Evolutionary conservation across 2,329 filamentous ascomycete species (phyloP), one percentile per base, ranked within the genome.

Genomic region (Phaeosphaeria sp.): DNA sequence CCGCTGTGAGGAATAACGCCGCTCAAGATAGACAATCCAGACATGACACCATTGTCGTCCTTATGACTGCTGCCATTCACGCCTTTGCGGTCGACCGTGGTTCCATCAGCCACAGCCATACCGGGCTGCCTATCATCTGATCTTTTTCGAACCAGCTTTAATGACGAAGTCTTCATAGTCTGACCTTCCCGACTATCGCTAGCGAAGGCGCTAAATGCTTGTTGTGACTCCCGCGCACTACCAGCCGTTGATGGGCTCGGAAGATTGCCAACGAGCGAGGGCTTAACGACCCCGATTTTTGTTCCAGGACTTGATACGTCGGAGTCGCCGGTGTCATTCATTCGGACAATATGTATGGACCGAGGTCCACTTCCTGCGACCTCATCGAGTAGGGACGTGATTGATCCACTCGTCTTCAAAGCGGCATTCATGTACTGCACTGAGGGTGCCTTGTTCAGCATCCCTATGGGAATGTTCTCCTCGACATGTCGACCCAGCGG

Each of bases 351-450:
- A 1, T 64, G 53, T 1, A 67, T 36, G 0, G 65, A 42, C 1
- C 63, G 61, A 7, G 66, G 47, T 15, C 52, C 51, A 11, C 27
- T 39, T 1, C 17, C 11, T 15, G 47, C 42, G 1, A 59, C 9
- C 1, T 59, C 41, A 0, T 53, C 50, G 1, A 60, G 10, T 1
- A 65, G 42, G 1, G 59, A 23, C 3, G 53, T 48, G 15, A 54
- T 57, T 6, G 50, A n/a, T 4, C 41, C 47, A 3, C 55, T 66
- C 3, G 58, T 48, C 52, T 66, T 71, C 7, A 69, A 50, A 1
- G 61, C 64, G 1, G 50, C 52, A 9, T 72, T 71, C 46, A 72
- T 61, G n/a, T 61, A 59, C 15, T 64, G 63, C 0, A 66, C 63
- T 0, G 69, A 71, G 1, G 67, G 66, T 23, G 49, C 5, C 13